Evolutionary conservation across 495 filamentous ascomycete species (phyloP), one percentile per base, ranked within the genome.

Genomic region (Aspergillus hancockii): DNA sequence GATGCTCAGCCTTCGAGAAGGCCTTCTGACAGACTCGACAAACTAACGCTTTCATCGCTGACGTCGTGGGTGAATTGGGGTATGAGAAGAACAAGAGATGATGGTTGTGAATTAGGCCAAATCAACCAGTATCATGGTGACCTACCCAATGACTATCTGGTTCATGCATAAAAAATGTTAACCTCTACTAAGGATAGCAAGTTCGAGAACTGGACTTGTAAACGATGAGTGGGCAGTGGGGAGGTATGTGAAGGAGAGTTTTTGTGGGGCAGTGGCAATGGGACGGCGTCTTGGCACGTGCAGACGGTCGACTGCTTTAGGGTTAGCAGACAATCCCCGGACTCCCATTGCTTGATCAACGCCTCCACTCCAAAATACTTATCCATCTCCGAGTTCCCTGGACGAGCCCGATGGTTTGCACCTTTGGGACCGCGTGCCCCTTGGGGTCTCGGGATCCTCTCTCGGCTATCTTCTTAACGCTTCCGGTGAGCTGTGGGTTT

Each of bases 1-100:
- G 58, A 69, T 80, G 77, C 58, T 80, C 77, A 14, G 73, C 74
- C 49, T 80, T 80, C 22, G 73, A 75, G 50, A 80, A 80, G 41
- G 63, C 65, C 54, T 78, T 80, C 16, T 77, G 71, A 50, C 77
- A 80, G 9, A 73, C 68, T 32, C 70, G 69, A 68, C 77, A 80
- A 8, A 71, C 67, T 54, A 78, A 52, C 13, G 71, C 72, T 62
- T 71, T 77, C 50, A 52, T 58, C 21, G 66, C 61, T 36, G 59
- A 47, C n/a, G 60, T 31, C 8, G 58, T 46, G 7, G 55, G 55
- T 1, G 55, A 49, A 54, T 57, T 55, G 58, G 61, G 61, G 40
- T n/a, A 19, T 7, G 9, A 40, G 50, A 22, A 28, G 34, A 53
- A 38, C 51, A 40, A 38, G n/a, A 53, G 34, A 28, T 32, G 10